Evolutionary conservation across 805 yeast genomes (phyloP), one percentile per base, ranked within the genome.

Genomic region (Diddensiella transvaalensis): DNA sequence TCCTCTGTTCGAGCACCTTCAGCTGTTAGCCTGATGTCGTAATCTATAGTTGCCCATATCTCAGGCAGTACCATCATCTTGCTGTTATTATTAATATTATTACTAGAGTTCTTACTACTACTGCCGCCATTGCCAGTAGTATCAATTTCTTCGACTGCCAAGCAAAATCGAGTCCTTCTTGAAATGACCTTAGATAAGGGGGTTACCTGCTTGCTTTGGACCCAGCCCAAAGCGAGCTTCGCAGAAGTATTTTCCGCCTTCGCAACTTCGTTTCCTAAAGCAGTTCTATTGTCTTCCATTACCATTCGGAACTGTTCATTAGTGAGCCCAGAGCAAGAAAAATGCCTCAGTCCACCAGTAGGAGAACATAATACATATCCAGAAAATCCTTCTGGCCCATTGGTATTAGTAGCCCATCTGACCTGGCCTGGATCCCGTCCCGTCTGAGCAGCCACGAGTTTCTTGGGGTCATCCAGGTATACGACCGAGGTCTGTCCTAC

Each of bases 401-500:
- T 42, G n/a, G 40, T 44, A 30, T 48, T 44, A 2, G 42, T 44
- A 26, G 56, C 62, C 54, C 60, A 55, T 11, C 64, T 55, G 13
- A 68, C 46, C 48, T 66, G 63, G 13, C 75, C 74, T 0, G 77
- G 77, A 40, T 69, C 75, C 3, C 62, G 55, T 23, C 60, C 62
- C 4, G 60, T 55, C 33, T 63, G 65, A 18, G 73, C 64, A 4
- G 69, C 62, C 30, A 62, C 56, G 23, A 68, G 58, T 11, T 58
- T 63, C 13, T 58, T 63, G 18, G 70, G 68, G 46, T 70, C 65
- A 49, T 74, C 78, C 24, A 73, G 53, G 40, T 58, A 60, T 44
- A 61, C 29, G 50, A 63, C 55, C 36, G 40, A 17, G 42, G 62
- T 50, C 57, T 17, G 8, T 6, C 38, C 38, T n/a, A 15, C 17